Percentiles rank a stretch among this genome's conserved stretches.
These are phyloP conservation scores for Crithidia bombi DNA, from an alignment of 208 protist genomes.

Conservation along the genomic window DNA sequence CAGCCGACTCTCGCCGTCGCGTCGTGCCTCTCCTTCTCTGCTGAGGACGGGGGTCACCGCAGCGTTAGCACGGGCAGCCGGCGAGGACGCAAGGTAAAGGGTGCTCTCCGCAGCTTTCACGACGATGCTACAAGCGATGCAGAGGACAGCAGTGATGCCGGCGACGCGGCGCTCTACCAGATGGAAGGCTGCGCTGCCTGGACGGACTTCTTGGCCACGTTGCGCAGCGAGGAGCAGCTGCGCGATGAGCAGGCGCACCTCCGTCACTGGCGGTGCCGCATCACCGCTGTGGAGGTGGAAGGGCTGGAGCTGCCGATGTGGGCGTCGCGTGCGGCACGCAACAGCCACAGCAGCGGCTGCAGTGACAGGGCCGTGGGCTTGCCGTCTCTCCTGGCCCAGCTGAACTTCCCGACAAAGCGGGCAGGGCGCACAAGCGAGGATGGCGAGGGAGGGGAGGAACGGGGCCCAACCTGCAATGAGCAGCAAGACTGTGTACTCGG, in stretches of 20 bases:
- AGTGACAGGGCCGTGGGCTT: not conserved
- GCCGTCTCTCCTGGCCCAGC: slow-evolving; percentile 9
- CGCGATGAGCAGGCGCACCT: slow-evolving; percentile 16
- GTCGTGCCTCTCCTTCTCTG: not conserved
- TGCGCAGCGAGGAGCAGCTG: slow-evolving; percentile 1
- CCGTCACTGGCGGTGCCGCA: slow-evolving; percentile 27
- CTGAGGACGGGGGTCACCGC: not conserved
- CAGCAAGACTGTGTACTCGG: slow-evolving; percentile 1
- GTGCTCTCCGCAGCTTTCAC: not conserved
- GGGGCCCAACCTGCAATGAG: too few relatives aligned
- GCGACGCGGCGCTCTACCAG: slow-evolving; percentile 6
- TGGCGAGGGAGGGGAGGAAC: not conserved
- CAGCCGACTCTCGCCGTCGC: slow-evolving; percentile 11
- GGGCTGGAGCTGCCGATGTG: slow-evolving; percentile 27
- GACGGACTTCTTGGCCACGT: slow-evolving; percentile 19
- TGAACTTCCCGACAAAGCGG: slow-evolving; percentile 2
- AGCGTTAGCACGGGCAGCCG: not conserved
- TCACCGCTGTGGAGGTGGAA: slow-evolving; percentile 24
- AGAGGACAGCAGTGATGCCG: slow-evolving; percentile 3
- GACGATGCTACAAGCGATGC: not conserved
- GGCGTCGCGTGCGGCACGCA: not conserved
- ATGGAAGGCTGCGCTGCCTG: slow-evolving; percentile 29
- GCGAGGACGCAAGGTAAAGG: not conserved
- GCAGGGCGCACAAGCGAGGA: not conserved
- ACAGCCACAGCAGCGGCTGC: not conserved